Base-by-base conservation (phyloP, 2,329 filamentous ascomycete species). In the Aspergillus glaucus region DNA sequence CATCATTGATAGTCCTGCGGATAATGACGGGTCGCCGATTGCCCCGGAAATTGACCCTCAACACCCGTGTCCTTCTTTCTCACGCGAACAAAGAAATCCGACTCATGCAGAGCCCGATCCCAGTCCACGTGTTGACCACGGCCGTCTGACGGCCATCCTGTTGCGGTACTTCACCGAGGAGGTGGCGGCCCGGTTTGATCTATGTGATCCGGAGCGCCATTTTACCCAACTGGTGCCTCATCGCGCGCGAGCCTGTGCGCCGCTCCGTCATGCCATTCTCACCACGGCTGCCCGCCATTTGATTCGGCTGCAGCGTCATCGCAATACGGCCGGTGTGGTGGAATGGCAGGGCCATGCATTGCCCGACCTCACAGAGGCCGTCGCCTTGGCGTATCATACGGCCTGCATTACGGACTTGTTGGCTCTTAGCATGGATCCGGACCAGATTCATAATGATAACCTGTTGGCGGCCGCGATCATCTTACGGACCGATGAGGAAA, bases 181-280 rank as follows among this genome's bases (percentile, higher is more conserved):
- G 34, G 43, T 50, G 30, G 49, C 42, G 6, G 42, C 43, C 37
- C 49, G 49, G 68, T 69, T 74, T 50, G 72, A 75, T 50, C 58
- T 70, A 3, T 74, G 71, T 50, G 72, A 75, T 39, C 63, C 62
- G 9, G 61, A 67, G 26, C 62, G 64, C 5, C 68, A 73, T 55
- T 75, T 75, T 51, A 64, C 62, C 2, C 63, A 63, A 12, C 66
- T 70, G 19, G 69, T 75, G 2, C 72, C 72, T 2, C 65, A 68
- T 32, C 57, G 70, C 45, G 72, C 71, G 6, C 64, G 65, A 3
- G 55, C 62, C 22, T 72, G 68, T 36, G 67, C 70, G 0, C 64
- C 73, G 15, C 55, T 77, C 15, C 53, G 67, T 48, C 66, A 66
- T 48, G 66, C 67, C 3, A 63, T 71, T n/a, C 61, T 66, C 32